A percentile compares a stretch with the other conserved stretches of the same genome.
Evolutionary conservation across 352 stramenopile species (phyloP).

Genomic region (Pythium oligandrum): DNA sequence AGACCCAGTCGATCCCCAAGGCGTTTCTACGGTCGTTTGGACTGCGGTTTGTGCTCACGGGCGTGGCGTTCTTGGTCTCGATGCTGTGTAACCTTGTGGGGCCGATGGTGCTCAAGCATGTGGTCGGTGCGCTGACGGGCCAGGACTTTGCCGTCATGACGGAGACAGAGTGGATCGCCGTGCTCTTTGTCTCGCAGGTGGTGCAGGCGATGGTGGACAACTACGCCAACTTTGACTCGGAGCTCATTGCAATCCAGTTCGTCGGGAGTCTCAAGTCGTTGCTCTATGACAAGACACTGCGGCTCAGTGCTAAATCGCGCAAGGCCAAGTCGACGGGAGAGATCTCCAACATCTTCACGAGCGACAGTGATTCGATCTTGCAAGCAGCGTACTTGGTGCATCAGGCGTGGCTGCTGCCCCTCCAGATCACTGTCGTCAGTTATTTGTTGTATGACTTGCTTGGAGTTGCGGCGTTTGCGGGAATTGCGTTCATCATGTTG

Average conservation of each 20-base stretch:
- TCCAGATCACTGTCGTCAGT: conserved; percentile 45
- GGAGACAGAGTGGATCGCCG: conserved; percentile 27
- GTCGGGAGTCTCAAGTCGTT: conserved; percentile 41
- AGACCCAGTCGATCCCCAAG: conserved; percentile 28
- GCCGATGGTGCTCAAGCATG: conserved; percentile 33
- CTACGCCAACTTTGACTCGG: conserved; percentile 38
- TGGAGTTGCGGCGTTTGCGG: conserved; percentile 37
- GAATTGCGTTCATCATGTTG: conserved; percentile 41
- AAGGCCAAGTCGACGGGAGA: conserved; percentile 41
- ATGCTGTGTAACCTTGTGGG: conserved; percentile 52
- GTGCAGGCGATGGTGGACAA: conserved; percentile 54
- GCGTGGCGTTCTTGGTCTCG: conserved; percentile 33
- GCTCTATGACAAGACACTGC: conserved; percentile 50
- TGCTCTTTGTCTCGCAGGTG: conserved; percentile 43
- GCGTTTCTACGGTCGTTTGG: conserved; percentile 34
- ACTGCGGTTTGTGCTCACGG: conserved; percentile 29
- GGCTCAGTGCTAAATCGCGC: conserved; percentile 33
- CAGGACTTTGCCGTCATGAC: conserved; percentile 17
- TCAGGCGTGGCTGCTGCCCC: conserved; percentile 53
- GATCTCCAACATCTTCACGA: conserved; percentile 63
- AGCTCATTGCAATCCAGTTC: conserved; percentile 55
- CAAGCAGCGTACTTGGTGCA: conserved; percentile 41
- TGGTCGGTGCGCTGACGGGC: conserved; percentile 29
- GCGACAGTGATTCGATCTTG: conserved; percentile 44
- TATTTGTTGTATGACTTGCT: conserved; percentile 40